Evolutionary conservation across 768 basidiomycete genomes (phyloP).

Genomic region (Mycena haematopus): DNA sequence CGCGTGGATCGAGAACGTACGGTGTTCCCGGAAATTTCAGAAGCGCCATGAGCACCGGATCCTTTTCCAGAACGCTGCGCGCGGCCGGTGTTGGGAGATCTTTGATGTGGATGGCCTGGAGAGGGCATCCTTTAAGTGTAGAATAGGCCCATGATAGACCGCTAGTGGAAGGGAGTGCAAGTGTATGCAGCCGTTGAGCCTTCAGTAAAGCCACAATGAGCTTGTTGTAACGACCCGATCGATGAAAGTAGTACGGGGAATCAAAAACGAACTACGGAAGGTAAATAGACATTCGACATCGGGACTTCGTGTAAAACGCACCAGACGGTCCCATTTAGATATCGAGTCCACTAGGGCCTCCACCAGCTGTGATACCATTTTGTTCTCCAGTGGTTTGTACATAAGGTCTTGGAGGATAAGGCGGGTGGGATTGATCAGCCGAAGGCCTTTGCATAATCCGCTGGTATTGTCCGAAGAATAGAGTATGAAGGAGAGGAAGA

Average conservation of each 20-base stretch:
- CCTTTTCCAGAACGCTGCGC: not conserved
- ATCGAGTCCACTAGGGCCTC: slow-evolving; percentile 1
- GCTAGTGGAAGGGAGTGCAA: not conserved
- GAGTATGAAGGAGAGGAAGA: slow-evolving; percentile 2
- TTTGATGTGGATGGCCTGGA: not conserved
- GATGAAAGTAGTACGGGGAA: not conserved
- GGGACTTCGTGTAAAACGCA: not conserved
- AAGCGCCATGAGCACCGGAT: not conserved
- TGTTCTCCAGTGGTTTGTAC: not conserved
- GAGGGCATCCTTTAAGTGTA: not conserved
- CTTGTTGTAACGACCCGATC: not conserved
- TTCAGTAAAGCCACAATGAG: not conserved
- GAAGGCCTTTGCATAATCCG: slow-evolving; percentile 13
- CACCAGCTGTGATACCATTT: not conserved
- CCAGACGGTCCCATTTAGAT: slow-evolving; percentile 6
- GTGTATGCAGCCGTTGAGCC: not conserved
- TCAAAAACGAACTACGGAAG: not conserved
- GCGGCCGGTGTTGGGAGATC: not conserved
- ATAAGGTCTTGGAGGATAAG: not conserved
- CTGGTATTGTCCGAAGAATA: not conserved
- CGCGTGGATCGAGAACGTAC: not conserved
- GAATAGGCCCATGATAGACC: not conserved
- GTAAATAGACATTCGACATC: not conserved
- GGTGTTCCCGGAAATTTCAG: not conserved
- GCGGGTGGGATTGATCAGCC: too few relatives aligned